Evolutionary conservation across 495 filamentous ascomycete species (phyloP).

Genomic region (Hyaloscypha bicolor): DNA sequence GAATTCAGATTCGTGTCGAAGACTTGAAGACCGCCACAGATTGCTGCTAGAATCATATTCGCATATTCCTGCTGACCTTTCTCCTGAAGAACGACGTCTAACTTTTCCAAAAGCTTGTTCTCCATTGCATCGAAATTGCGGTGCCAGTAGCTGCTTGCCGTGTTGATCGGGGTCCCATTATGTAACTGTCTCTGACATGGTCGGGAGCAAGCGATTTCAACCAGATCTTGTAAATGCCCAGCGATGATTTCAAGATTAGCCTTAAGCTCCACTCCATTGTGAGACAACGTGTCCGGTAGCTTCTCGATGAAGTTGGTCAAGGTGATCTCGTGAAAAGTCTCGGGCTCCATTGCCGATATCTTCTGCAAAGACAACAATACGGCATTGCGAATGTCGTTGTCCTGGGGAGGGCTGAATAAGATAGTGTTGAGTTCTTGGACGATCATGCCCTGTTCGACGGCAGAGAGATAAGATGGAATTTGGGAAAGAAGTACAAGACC

Average conservation of each 20-base stretch:
- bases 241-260: constrained; percentile 6
- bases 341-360: constrained; percentile 19
- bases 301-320: constrained; percentile 16
- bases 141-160: neutral
- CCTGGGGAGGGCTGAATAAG: neutral
- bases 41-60: constrained; percentile 16
- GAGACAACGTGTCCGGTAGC: constrained; percentile 17
- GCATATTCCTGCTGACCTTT: constrained; percentile 17
- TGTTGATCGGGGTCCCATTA: neutral
- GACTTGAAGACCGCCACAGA: constrained; percentile 8
- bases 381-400: constrained; percentile 3
- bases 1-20: constrained; percentile 17
- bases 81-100: constrained; percentile 8
- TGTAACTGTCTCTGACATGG: constrained; percentile 1
- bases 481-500: constrained; percentile 21
- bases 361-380: constrained; percentile 12
- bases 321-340: constrained; percentile 16
- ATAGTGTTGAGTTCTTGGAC: constrained; percentile 20
- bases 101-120: constrained; percentile 7
- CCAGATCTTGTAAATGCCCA: constrained; percentile 17
- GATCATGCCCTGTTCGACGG: constrained; percentile 18
- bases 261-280: neutral
- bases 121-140: constrained; percentile 23
- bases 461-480: constrained; percentile 19
- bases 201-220: constrained; percentile 19